Evolutionary conservation across 169 alveolate genomes (phyloP).

Genomic region (Eimeria necatrix): DNA sequence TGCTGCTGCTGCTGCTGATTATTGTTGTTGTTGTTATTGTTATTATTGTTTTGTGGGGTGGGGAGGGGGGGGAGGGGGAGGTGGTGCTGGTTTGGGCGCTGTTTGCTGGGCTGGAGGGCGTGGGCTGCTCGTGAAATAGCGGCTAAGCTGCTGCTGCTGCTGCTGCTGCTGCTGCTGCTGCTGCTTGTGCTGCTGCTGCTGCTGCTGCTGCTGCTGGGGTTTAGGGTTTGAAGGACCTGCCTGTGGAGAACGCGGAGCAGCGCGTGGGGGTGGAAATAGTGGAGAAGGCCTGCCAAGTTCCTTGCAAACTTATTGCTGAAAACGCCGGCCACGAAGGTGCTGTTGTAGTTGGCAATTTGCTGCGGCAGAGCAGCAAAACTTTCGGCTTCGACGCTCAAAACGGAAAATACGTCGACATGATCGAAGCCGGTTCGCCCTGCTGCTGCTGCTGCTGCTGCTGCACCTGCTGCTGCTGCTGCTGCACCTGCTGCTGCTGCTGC

Average conservation of each 20-base stretch:
- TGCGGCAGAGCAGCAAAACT: conserved; percentile 82
- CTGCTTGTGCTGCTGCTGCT: background rate
- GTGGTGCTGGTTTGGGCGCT: conserved; percentile 92
- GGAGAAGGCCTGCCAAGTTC: conserved; percentile 97
- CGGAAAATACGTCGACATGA: conserved; percentile 96
- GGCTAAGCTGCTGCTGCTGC: conserved; percentile 91
- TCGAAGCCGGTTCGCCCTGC: conserved; percentile 83
- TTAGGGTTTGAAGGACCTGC: conserved; percentile 74
- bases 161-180: background rate
- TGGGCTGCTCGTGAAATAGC: conserved; percentile 98
- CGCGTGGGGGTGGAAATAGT: conserved; percentile 97
- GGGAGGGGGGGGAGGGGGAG: conserved; percentile 97
- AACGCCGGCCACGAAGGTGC: conserved; percentile 99
- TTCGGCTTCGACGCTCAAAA: conserved; percentile 98
- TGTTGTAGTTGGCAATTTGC: conserved; percentile 96
- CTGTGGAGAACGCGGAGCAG: conserved; percentile 94
- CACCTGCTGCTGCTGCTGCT: background rate
- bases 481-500: background rate
- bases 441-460: background rate
- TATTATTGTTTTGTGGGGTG: background rate
- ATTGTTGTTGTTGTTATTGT: background rate
- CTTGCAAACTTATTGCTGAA: conserved; percentile 97
- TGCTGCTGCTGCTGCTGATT: background rate
- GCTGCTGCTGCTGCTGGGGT: background rate
- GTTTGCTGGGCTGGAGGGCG: conserved; percentile 94